Base-by-base conservation (phyloP, 2,329 filamentous ascomycete genomes). In the Pestalotiopsis sp. region DNA sequence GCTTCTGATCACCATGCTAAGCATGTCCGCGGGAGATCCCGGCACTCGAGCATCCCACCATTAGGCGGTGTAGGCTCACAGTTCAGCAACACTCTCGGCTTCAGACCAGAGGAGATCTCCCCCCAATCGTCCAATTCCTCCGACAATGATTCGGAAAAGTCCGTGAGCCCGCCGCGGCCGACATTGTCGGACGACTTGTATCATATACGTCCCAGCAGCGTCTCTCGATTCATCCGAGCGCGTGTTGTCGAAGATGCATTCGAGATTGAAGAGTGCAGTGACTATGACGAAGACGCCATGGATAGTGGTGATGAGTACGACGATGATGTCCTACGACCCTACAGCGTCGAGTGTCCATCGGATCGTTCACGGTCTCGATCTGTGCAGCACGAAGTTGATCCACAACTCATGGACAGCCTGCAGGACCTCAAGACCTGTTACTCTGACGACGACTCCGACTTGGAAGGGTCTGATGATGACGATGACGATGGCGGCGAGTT, bases 11-110 rank as follows among this genome's bases (percentile, higher is more conserved):
- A 9, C 20, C 52, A 23, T 56, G 52, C 52, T 11, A 52, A 52
- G 52, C 59, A 73, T n/a, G 70, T 76, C 65, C 71, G 74, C 68
- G 73, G 73, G 36, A 70, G 73, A 56, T 59, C 67, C 45, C 72
- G 76, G 64, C 74, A 75, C 58, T 74, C 77, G 41, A 78, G 76
- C 40, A 81, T 82, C 61, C 79, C 80, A 12, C 58, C 68, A n/a
- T 63, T 78, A 45, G 74, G 76, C 67, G 77, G 66, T 68, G 69
- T 68, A 31, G 69, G 77, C 36, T 75, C 71, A 36, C 75, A 76
- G 68, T 78, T 79, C 68, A 75, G 73, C 52, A 76, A 76, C 59
- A 72, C 68, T 61, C 75, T 73, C 65, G 72, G 69, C 40, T 73
- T 73, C 36, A 74, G 73, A 56, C 72, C 73, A 41, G 78, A 78